Evolutionary conservation across 1,139 yeast genomes (phyloP).

Genomic region (Lodderomyces jiufengensis): DNA sequence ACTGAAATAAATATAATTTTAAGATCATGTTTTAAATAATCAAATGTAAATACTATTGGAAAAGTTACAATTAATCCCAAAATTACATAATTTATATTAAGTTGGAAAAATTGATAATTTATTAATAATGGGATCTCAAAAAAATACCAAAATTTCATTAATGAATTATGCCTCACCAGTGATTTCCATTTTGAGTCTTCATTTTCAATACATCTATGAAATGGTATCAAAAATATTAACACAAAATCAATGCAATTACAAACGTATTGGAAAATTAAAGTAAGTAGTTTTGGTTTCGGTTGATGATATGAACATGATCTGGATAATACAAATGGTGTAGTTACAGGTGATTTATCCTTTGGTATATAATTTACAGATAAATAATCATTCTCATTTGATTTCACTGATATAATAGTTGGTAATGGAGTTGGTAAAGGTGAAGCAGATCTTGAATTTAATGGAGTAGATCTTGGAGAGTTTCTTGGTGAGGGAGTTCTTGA

Average conservation of each 20-base stretch:
- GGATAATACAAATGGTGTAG: not conserved
- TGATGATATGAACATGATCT: not conserved
- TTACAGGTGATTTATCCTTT: constrained; percentile 1
- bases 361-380: constrained; percentile 6
- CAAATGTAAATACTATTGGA: constrained; percentile 1
- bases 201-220: constrained; percentile 10
- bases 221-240: constrained; percentile 23
- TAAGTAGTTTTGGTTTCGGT: constrained; percentile 6
- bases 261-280: constrained; percentile 16
- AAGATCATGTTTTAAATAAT: constrained; percentile 1
- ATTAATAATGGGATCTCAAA: constrained; percentile 19
- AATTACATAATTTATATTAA: constrained; percentile 8
- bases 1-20: constrained; percentile 11
- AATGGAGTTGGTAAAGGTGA: constrained; percentile 6
- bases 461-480: constrained; percentile 2
- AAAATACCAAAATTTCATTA: constrained; percentile 19
- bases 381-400: not conserved
- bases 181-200: constrained; percentile 11
- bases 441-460: constrained; percentile 1
- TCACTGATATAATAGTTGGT: constrained; percentile 1
- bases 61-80: constrained; percentile 13
- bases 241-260: constrained; percentile 18
- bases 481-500: constrained; percentile 10
- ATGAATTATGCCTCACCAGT: constrained; percentile 7
- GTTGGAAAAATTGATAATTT: constrained; percentile 17